phyloP scores from a whole-genome alignment of 441 rosid genomes.

The Manihot esculenta region DNA sequence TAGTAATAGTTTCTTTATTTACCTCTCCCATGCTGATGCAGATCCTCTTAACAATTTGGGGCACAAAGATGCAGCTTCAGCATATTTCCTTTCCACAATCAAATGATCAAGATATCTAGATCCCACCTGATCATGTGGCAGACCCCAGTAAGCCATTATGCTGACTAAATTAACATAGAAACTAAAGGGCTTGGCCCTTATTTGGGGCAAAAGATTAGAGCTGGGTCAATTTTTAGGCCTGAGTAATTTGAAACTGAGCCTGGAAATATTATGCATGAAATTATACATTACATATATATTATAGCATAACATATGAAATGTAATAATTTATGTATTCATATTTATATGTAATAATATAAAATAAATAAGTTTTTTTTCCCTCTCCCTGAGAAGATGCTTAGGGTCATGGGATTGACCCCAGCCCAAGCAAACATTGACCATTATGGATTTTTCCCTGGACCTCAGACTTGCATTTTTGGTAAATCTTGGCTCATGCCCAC shows the following conservation, averaged over 20 bases:
- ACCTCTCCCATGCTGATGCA: constrained; percentile 99
- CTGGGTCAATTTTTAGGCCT: background rate
- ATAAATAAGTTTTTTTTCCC: background rate
- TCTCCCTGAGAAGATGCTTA: background rate
- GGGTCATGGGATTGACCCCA: background rate
- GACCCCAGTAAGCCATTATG: constrained; percentile 11
- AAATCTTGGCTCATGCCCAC: background rate
- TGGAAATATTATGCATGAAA: too few relatives aligned
- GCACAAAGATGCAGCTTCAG: constrained; percentile 97
- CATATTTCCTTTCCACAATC: constrained; percentile 97
- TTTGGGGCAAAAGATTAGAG: background rate
- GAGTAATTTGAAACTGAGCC: background rate
- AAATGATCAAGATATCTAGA: constrained; percentile 98
- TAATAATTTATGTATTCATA: background rate
- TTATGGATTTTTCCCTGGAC: background rate
- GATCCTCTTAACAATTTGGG: constrained; percentile 95
- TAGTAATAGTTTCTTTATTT: constrained; percentile 26
- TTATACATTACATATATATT: background rate
- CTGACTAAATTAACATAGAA: constrained; percentile 12
- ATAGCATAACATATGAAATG: background rate
- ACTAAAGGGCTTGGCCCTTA: background rate
- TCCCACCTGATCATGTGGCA: constrained; percentile 69
- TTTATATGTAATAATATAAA: background rate
- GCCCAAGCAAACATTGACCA: background rate
- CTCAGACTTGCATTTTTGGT: background rate